Evolutionary conservation across 495 filamentous ascomycete genomes (phyloP).

Genomic region (Tuber calosporum): DNA sequence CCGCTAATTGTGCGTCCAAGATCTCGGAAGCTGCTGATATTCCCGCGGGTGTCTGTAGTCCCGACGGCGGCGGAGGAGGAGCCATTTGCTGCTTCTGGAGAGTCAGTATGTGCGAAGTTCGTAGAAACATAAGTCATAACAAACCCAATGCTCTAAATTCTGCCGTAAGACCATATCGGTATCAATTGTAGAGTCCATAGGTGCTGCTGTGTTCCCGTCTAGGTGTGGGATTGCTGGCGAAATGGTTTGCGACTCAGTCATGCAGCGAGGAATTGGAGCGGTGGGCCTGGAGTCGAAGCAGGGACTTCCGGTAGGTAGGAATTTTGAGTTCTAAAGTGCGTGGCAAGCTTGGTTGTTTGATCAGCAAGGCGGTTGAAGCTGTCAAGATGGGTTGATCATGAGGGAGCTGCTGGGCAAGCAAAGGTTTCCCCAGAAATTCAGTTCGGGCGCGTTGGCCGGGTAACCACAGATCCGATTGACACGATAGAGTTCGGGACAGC

Average conservation of each 20-base stretch:
- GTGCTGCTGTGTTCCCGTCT: neutral
- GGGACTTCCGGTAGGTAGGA: neutral
- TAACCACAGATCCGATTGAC: neutral
- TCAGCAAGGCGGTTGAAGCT: neutral
- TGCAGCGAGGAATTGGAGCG: neutral
- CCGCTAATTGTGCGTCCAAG: neutral
- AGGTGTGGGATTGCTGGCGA: neutral
- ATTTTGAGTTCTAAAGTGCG: neutral
- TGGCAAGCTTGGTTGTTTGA: neutral
- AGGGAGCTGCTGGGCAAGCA: neutral
- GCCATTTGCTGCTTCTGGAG: slow-evolving; percentile 12
- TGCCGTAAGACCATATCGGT: slow-evolving; percentile 35
- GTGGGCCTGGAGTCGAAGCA: neutral
- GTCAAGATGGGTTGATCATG: neutral
- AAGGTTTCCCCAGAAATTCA: neutral
- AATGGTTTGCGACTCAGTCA: neutral
- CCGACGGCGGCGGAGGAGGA: slow-evolving; percentile 10
- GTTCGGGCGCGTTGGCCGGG: neutral
- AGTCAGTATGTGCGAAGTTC: slow-evolving; percentile 16
- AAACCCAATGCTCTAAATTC: slow-evolving; percentile 24
- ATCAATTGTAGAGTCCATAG: slow-evolving; percentile 11
- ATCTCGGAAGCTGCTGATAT: neutral
- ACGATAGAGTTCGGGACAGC: neutral
- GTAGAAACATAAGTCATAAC: neutral
- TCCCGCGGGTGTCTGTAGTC: slow-evolving; percentile 1